A percentile compares a stretch with the other conserved stretches of the same genome.
Evolutionary conservation across 2,329 filamentous ascomycete genomes (phyloP).

Genomic region (Scopulariopsis brevicaulis): DNA sequence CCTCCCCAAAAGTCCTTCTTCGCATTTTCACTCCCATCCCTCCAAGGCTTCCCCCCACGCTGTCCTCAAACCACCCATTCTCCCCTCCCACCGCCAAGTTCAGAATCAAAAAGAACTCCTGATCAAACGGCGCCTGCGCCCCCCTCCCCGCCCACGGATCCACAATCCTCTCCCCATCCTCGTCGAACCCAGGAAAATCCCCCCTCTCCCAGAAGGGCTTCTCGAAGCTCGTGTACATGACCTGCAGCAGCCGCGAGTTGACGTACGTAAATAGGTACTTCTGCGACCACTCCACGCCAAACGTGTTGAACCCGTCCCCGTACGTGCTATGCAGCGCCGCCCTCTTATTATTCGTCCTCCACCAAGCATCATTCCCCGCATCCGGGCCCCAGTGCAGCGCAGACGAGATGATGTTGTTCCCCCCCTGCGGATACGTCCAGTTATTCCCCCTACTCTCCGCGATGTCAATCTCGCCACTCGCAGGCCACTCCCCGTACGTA

Average conservation of each 20-base stretch:
- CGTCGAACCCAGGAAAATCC: conserved; percentile 49
- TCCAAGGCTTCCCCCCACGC: conserved; percentile 63
- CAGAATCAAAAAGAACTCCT: conserved; percentile 64
- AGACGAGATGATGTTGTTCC: conserved; percentile 71
- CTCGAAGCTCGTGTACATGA: conserved; percentile 68
- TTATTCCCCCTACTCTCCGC: conserved; percentile 75
- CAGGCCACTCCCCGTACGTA: conserved; percentile 67
- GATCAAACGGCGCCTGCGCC: conserved; percentile 61
- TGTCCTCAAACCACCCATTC: conserved; percentile 76
- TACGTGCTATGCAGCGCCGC: conserved; percentile 66
- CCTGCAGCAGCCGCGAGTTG: conserved; percentile 68
- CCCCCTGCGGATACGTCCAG: conserved; percentile 61
- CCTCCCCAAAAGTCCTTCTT: conserved; percentile 68
- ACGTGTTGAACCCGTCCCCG: conserved; percentile 58
- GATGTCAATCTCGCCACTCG: conserved; percentile 77
- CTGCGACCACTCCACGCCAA: conserved; percentile 75
- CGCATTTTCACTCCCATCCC: conserved; percentile 55
- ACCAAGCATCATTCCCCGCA: conserved; percentile 63
- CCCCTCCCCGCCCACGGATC: conserved; percentile 55
- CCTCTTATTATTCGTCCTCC: conserved; percentile 71
- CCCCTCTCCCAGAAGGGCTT: conserved; percentile 58
- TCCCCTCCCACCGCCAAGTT: conserved; percentile 68
- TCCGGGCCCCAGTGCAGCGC: conserved; percentile 77
- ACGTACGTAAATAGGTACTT: conserved; percentile 85
- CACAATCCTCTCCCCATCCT: conserved; percentile 53